These are phyloP conservation scores for Cucumis hystrix DNA, from an alignment of 306 rosid species.

Conservation along the genomic window DNA sequence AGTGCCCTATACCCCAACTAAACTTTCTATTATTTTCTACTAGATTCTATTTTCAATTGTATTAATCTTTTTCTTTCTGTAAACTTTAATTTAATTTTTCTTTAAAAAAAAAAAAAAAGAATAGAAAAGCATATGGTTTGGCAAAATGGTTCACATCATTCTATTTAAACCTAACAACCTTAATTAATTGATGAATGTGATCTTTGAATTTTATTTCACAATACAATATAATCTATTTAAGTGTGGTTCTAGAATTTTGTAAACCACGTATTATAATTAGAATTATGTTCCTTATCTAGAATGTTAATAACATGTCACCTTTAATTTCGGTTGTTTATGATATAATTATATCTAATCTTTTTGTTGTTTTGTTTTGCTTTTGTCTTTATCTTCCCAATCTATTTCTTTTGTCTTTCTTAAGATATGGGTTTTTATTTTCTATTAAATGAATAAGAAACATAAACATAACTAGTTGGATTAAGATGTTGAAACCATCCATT, in stretches of 20 bases:
- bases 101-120: neutral
- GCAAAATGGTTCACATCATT: neutral
- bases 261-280: neutral
- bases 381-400: neutral
- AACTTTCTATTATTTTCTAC: neutral
- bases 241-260: neutral
- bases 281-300: neutral
- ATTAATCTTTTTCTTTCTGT: neutral
- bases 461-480: neutral
- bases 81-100: neutral
- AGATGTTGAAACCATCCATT: neutral
- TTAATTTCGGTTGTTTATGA: neutral
- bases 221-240: neutral
- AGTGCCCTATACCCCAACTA: neutral
- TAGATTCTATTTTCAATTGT: neutral
- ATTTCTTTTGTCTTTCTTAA: neutral
- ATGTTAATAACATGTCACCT: neutral
- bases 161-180: neutral
- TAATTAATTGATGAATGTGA: neutral
- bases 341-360: neutral
- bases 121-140: neutral
- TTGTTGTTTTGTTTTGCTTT: neutral
- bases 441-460: neutral
- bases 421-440: neutral
- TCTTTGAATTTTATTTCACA: neutral